These are phyloP conservation scores for Phytophthora idaei DNA, from an alignment of 352 stramenopile genomes.

Conservation along the genomic window DNA sequence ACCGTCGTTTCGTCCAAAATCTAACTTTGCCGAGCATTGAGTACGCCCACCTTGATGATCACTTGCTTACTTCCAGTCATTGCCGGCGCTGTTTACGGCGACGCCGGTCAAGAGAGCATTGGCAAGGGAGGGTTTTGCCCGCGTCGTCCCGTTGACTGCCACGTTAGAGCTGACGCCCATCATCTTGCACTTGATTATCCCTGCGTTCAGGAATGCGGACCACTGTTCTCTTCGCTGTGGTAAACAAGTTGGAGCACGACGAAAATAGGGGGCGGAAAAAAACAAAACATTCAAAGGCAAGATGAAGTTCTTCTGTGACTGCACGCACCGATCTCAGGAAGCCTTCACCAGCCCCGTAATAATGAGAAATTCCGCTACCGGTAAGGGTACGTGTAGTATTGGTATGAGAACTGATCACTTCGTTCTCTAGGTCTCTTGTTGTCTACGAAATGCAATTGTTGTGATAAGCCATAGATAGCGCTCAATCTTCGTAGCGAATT, in stretches of 20 bases:
- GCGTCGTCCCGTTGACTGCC: slow-evolving; percentile 5
- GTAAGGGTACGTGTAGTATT: too few species aligned
- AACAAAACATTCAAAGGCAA: not conserved
- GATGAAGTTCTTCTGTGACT: not conserved
- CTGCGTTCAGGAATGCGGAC: not conserved
- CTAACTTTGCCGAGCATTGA: not conserved
- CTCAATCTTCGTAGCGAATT: slow-evolving; percentile 1
- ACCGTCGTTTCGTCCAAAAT: slow-evolving; percentile 9
- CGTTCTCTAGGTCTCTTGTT: too few species aligned
- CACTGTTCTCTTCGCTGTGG: slow-evolving; percentile 12
- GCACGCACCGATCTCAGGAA: too few species aligned
- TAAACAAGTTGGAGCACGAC: slow-evolving; percentile 11
- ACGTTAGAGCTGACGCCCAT: slow-evolving; percentile 6
- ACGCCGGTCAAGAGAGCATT: slow-evolving; percentile 14
- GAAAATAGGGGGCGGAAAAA: slow-evolving; percentile 9
- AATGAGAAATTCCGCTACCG: too few species aligned
- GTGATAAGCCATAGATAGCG: too few species aligned
- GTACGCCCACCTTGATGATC: slow-evolving; percentile 7
- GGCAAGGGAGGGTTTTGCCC: not conserved
- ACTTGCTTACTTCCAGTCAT: slow-evolving; percentile 25
- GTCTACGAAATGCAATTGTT: too few species aligned
- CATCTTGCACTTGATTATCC: slow-evolving; percentile 20
- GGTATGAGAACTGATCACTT: too few species aligned
- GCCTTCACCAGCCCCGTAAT: too few species aligned
- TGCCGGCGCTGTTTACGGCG: slow-evolving; percentile 15